A percentile compares a stretch with the other conserved stretches of the same genome.
Evolutionary conservation across 2,329 filamentous ascomycete species (phyloP).

Genomic region (Calonectria henricotiae): DNA sequence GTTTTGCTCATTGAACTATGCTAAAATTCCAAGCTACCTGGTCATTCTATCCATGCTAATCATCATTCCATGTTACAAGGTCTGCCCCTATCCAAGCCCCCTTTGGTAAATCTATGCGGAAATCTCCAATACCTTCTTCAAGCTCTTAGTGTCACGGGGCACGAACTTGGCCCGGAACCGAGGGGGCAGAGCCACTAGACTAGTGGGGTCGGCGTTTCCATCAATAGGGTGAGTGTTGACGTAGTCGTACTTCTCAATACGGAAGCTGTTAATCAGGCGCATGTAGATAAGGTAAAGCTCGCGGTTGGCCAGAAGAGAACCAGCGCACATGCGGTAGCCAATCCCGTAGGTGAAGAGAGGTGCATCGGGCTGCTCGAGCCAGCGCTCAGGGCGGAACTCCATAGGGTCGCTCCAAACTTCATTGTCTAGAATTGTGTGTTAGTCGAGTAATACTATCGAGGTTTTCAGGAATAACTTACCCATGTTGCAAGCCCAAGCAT

Average conservation of each 20-base stretch:
- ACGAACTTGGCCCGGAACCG: conserved; percentile 73
- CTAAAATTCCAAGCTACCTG: not conserved
- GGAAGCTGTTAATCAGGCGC: conserved; percentile 75
- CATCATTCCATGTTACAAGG: conserved; percentile 19
- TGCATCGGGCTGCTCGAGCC: conserved; percentile 72
- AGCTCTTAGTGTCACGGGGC: conserved; percentile 60
- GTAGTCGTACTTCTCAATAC: conserved; percentile 69
- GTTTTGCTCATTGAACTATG: conserved; percentile 15
- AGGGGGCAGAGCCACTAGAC: conserved; percentile 74
- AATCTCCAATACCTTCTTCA: conserved; percentile 42
- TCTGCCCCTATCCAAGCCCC: not conserved
- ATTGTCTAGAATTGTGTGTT: conserved; percentile 34
- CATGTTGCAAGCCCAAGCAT: conserved; percentile 80
- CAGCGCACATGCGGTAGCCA: conserved; percentile 79
- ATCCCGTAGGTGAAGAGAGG: conserved; percentile 78
- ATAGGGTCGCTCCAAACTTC: conserved; percentile 65
- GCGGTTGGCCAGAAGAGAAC: conserved; percentile 70
- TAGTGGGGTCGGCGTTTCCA: conserved; percentile 75
- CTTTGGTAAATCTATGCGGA: not conserved
- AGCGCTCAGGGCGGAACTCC: conserved; percentile 73
- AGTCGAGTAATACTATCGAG: not conserved
- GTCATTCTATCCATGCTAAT: not conserved
- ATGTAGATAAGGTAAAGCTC: conserved; percentile 78
- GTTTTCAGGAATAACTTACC: conserved; percentile 60
- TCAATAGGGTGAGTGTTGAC: conserved; percentile 73